Base-by-base conservation (phyloP, 768 basidiomycete genomes). In the Rhizopogon vulgaris region DNA sequence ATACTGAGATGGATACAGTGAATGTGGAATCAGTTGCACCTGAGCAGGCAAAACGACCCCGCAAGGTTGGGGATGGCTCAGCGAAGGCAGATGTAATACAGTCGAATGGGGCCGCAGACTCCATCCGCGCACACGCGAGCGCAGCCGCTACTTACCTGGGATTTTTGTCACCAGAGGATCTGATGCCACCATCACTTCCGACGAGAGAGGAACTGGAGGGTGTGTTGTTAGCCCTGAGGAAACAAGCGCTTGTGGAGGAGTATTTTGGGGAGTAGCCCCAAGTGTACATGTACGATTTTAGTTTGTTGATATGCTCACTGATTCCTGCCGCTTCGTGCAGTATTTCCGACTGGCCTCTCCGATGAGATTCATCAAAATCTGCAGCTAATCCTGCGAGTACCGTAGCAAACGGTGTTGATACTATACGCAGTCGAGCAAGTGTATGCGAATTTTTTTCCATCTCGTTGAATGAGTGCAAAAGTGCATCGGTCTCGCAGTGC, bases 221-320 rank as follows among this genome's bases (percentile, higher is more conserved):
- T 18, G 79, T 88, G 9, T 65, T 96, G 49, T 74, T 96, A 52
- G 78, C 77, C 25, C 71, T 93, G 56, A 77, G 87, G 63, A 94
- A 95, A 71, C 79, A 84, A 69, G 85, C 85, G 18, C 68, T 95
- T 40, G 80, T 91, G 51, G 85, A 90, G 60, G 91, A 96, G 65
- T 85, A 85, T 56, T 76, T 80, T 58, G 83, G 80, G n/a, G 72
- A 77, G 22, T 43, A 50, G 49, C 14, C 12, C 22, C 25, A 15
- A n/a, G 25, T 28, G 10, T 28, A 6, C 27, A 17, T 43, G 42
- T 43, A 42, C 9, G 41, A 42, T 17, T 27, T 4, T 42, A 42
- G 9, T 27, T 28, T 28, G 12, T 30, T 43, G 12, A 14, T 43
- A 18, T 43, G 17, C 5, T 5, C 17, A 43, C 12, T 30, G 42